Base-by-base conservation (phyloP, 768 basidiomycete species). In the Trametes cingulata region DNA sequence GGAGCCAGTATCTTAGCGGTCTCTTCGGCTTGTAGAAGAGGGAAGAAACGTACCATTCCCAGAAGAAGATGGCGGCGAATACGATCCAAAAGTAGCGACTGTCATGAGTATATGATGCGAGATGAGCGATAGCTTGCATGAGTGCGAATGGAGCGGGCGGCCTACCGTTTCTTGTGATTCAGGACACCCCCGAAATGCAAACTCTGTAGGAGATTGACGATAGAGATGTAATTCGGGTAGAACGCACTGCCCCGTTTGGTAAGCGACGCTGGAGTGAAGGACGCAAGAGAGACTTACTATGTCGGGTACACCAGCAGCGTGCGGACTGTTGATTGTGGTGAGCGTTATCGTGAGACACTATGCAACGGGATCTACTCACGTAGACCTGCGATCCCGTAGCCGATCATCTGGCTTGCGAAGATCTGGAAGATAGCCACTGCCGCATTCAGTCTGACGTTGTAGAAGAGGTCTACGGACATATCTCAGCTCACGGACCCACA, bases 1-100 rank as follows among this genome's bases (percentile, higher is more conserved):
- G 25, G 20, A 33, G 19, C 17, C 3, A 13, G 14, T 17, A 7
- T 36, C 12, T 33, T 3, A 22, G n/a, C 36, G 22, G 8, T 3
- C 6, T 3, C 19, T 19, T 6, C 1, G 27, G 5, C n/a, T n/a
- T 15, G 15, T 7, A 15, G 19, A 25, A 20, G 40, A 25, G 13
- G 13, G 69, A 64, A 63, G 68, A 64, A 14, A 45, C 59, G 17
- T 46, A 68, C 70, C 72, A 71, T 65, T 81, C 80, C 80, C 80
- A 81, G 68, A 74, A 75, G 71, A 79, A 79, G 52, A 79, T 81
- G 3, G 74, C 78, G 2, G 72, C 71, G 56, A 81, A 82, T 33
- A 79, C 78, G 50, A 83, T 80, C 82, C 82, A 84, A 72, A 84
- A 84, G 70, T 80, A 81, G 36, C 72, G 76, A n/a, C 71, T 71